Base-by-base conservation (phyloP, 306 rosid species). In the Ormosia semicastrata region DNA sequence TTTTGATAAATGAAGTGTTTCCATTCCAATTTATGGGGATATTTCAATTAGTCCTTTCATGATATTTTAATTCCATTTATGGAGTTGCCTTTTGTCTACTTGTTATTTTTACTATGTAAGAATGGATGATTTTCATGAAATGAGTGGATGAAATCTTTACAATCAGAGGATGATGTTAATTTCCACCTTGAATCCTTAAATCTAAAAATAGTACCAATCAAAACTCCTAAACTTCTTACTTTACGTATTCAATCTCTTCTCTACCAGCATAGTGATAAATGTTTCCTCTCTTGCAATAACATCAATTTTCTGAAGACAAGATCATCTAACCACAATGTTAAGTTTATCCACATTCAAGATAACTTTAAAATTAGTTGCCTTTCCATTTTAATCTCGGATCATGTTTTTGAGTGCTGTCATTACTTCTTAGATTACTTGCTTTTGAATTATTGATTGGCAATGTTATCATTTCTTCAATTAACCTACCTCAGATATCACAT, bases 11-110 rank as follows among this genome's bases (percentile, higher is more conserved):
- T 65, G 44, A 47, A 82, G 32, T 41, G 66, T 56, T n/a, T 70
- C 69, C n/a, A 52, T 53, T 74, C 64, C 84, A 44, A 62, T 69
- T 57, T 46, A 44, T 80, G 15, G 40, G n/a, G 39, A 62, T 44
- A 54, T 47, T 49, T 72, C 80, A 44, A 40, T 83, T 46, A 75
- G 41, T 54, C 53, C 57, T 17, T 74, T 73, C 18, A 58, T 34
- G 14, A 58, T 75, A 56, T 50, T 37, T 33, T 13, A 30, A 37
- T 43, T 68, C 29, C 63, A 34, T 41, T 67, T 66, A 6, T 52
- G 71, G 79, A 50, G 24, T 67, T 68, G 62, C 24, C 76, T 65
- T 64, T 9, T 64, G 40, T 76, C 18, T 64, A 2, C 24, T 33
- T 79, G 64, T 60, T 37, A 18, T 59, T 71, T 47, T 63, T 54